phyloP scores from a whole-genome alignment of 2,329 filamentous ascomycete genomes.

The Nigrograna mackinnonii region DNA sequence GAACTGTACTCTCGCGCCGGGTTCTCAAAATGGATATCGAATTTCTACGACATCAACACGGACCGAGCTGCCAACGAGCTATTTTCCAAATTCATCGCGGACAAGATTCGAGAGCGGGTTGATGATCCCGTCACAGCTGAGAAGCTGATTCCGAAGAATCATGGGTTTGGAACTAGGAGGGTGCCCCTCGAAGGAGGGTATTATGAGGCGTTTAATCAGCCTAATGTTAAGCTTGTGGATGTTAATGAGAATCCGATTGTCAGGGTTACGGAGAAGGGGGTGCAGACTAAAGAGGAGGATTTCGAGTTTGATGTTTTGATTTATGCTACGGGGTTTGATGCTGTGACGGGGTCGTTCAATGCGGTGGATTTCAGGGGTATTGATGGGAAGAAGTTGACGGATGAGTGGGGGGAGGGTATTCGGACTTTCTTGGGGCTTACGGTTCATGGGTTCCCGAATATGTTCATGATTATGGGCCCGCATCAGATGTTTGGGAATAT shows the following conservation, averaged over 20 bases:
- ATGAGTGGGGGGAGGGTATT: conserved; percentile 22
- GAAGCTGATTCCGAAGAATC: conserved; percentile 43
- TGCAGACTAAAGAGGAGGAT: conserved; percentile 39
- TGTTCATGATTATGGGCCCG: conserved; percentile 42
- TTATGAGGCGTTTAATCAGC: conserved; percentile 44
- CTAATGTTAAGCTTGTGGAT: conserved; percentile 38
- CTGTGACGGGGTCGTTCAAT: conserved; percentile 36
- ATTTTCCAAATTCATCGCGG: conserved; percentile 29
- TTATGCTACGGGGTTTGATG: conserved; percentile 48
- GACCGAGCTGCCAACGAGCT: conserved; percentile 23
- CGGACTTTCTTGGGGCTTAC: conserved; percentile 30
- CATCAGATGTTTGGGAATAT: conserved; percentile 46
- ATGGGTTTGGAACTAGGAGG: conserved; percentile 44
- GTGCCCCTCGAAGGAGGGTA: conserved; percentile 45
- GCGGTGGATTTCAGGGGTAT: conserved; percentile 20
- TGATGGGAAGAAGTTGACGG: conserved; percentile 12
- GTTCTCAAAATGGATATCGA: conserved; percentile 38
- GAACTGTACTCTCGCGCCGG: conserved; percentile 20
- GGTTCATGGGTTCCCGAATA: conserved; percentile 31
- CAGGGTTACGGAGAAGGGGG: conserved; percentile 31
- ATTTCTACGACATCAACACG: conserved; percentile 28
- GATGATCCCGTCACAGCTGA: conserved; percentile 49
- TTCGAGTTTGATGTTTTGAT: conserved; percentile 43
- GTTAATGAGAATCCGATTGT: conserved; percentile 37
- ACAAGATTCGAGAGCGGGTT: conserved; percentile 36